phyloP scores from a whole-genome alignment of 108 stramenopile genomes.

The Skeletonema costatum region DNA sequence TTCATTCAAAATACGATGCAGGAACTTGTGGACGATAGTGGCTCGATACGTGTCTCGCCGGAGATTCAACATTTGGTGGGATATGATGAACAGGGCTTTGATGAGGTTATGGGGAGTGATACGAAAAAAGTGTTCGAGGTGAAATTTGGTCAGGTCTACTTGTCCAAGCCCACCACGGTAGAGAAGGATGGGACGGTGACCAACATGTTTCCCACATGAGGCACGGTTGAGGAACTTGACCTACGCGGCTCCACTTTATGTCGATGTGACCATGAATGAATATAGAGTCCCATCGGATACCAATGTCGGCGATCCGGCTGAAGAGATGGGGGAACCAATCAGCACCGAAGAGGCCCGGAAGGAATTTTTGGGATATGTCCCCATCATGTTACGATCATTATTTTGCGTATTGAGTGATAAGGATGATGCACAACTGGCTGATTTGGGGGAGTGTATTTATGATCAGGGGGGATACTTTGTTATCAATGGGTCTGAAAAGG shows the following conservation, averaged over 20 bases:
- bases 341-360: conserved; percentile 81
- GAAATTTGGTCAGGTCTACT: conserved; percentile 95
- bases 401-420: conserved; percentile 96
- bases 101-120: conserved; percentile 51
- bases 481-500: conserved; percentile 99
- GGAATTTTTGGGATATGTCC: conserved; percentile 96
- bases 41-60: conserved; percentile 71
- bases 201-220: conserved; percentile 98
- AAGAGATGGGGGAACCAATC: conserved; percentile 80
- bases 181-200: conserved; percentile 92
- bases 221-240: conserved; percentile 96
- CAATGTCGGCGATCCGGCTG: conserved; percentile 79
- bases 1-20: conserved; percentile 99
- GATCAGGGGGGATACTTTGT: conserved; percentile 99
- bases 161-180: conserved; percentile 89
- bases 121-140: conserved; percentile 87
- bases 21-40: conserved; percentile 94
- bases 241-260: conserved; percentile 95
- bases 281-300: conserved; percentile 75
- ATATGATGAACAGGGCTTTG: conserved; percentile 75
- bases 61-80: conserved; percentile 1
- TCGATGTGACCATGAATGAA: conserved; percentile 87
- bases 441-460: conserved; percentile 98
- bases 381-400: conserved; percentile 95
- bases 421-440: conserved; percentile 93